phyloP scores from a whole-genome alignment of 768 basidiomycete genomes.

The Imleria badia region DNA sequence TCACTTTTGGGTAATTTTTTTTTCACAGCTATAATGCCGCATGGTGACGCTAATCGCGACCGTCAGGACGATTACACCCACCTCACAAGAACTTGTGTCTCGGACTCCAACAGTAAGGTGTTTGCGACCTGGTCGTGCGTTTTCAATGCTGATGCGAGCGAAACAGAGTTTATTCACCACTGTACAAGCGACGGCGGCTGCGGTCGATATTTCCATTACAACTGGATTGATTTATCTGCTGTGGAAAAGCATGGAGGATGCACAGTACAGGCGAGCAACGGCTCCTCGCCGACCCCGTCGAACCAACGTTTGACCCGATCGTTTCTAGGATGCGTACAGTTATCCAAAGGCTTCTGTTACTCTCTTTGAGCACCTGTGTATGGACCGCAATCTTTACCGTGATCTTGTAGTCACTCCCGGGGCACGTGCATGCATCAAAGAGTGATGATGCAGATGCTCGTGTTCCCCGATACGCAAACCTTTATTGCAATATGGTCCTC shows the following conservation, averaged over 20 bases:
- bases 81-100: conserved; percentile 10
- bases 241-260: conserved; percentile 17
- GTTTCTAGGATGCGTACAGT: conserved; percentile 17
- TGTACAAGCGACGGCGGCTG: conserved; percentile 5
- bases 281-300: not conserved
- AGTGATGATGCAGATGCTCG: conserved; percentile 8
- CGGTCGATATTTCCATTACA: conserved; percentile 18
- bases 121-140: not conserved
- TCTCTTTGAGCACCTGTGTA: conserved; percentile 15
- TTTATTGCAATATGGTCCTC: conserved; percentile 34
- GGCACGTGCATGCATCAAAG: not conserved
- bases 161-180: conserved; percentile 8
- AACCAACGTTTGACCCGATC: not conserved
- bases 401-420: conserved; percentile 8
- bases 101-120: conserved; percentile 3
- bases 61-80: conserved; percentile 13
- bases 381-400: conserved; percentile 19
- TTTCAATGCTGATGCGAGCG: not conserved
- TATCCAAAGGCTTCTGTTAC: conserved; percentile 13
- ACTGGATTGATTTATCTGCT: conserved; percentile 7
- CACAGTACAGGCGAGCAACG: conserved; percentile 8
- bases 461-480: conserved; percentile 9
- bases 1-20: conserved; percentile 11
- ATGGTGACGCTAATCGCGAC: not conserved
- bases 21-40: too few species aligned